Base-by-base conservation (phyloP, 331 rosid species). In the Malus hybrid region DNA sequence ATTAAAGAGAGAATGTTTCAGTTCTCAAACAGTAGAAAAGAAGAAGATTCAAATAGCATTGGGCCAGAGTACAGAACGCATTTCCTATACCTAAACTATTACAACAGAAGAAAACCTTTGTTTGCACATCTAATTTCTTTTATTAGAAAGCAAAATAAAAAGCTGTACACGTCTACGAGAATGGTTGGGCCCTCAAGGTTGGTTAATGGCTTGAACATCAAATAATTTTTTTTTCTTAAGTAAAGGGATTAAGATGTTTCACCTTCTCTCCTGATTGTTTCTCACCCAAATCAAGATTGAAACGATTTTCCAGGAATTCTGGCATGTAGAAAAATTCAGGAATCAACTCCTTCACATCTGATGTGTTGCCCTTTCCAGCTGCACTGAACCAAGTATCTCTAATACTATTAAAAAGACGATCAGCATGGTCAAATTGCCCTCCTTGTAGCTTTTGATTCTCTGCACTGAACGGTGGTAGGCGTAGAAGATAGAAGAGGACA, bases 181-280 rank as follows among this genome's bases (percentile, higher is more conserved):
- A 14, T 18, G n/a, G 54, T 24, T 68, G 76, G 24, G 42, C 65
- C 79, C 52, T 69, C 11, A 31, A 83, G 29, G 1, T 4, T 27
- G 19, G 39, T 42, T 59, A 34, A 57, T 56, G 54, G 24, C 34
- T 13, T 9, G 34, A 55, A 36, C 36, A 4, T 42, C 24, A 18
- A 39, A 73, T 54, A 72, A 6, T 36, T 15, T 27, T 5, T 2
- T 22, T 59, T 7, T 42, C 10, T 29, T 62, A 12, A 6, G 29
- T 62, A 27, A 74, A 42, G 33, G 62, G 14, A 29, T 74, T 10
- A 12, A 63, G 33, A 29, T 65, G 70, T 81, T 46, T 67, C 65
- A 96, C 99, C 99, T 96, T 96, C 84, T 96, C 99, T 83, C 99
- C 99, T 15, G 98, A 92, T 77, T 96, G 99, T 82, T 96, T 96